Conservation (phyloP, 139 green algal species). For the Micromonas commoda region DNA sequence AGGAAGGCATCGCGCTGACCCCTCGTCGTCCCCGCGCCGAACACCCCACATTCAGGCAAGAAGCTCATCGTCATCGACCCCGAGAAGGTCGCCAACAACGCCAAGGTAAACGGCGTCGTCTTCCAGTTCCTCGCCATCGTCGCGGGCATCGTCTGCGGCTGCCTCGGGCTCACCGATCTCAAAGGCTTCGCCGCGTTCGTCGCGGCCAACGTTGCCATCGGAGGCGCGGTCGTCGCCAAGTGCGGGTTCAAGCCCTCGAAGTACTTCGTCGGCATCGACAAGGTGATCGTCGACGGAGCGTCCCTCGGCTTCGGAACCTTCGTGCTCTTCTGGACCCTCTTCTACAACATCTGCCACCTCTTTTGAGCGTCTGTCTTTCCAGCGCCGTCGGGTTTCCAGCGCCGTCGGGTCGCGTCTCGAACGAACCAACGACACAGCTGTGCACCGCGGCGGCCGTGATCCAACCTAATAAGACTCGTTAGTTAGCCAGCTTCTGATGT, state of each 20-base stretch:
- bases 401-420: no score
- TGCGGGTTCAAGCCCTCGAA: background rate
- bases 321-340: conserved; percentile 26
- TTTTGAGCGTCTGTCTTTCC: no score
- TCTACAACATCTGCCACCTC: conserved; percentile 21
- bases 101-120: background rate
- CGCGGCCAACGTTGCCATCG: background rate
- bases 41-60: no score
- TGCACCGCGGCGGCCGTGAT: no score
- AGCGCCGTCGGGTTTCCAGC: no score
- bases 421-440: background rate
- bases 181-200: background rate
- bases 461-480: no score
- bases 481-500: no score
- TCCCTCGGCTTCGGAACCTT: conserved; percentile 4
- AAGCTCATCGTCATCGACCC: background rate
- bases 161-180: conserved; percentile 15
- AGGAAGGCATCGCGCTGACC: no score
- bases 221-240: background rate
- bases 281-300: background rate
- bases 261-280: background rate
- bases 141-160: background rate
- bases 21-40: no score
- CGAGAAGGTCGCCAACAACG: background rate
- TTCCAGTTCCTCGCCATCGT: background rate